Evolutionary conservation across 495 filamentous ascomycete genomes (phyloP).

Genomic region (Echria macrotheca): DNA sequence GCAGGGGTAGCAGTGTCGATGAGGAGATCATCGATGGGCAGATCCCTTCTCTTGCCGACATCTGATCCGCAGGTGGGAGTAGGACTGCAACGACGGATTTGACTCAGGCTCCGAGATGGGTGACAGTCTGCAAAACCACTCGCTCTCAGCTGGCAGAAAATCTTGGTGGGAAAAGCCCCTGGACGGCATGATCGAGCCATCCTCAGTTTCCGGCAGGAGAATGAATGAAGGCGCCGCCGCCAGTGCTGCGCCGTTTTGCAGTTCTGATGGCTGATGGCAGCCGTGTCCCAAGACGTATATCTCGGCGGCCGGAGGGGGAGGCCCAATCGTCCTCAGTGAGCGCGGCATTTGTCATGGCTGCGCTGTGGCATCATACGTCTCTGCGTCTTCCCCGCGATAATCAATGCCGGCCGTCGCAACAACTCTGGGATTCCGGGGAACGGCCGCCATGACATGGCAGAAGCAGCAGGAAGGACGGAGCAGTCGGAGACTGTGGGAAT

Average conservation of each 20-base stretch:
- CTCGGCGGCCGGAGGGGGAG: not conserved
- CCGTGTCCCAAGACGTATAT: not conserved
- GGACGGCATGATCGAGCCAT: no score
- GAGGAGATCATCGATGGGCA: slow-evolving; percentile 24
- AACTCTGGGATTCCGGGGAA: slow-evolving; percentile 17
- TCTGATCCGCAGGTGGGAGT: slow-evolving; percentile 13
- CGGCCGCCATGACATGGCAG: slow-evolving; percentile 10
- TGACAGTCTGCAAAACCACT: no score
- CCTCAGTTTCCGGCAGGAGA: no score
- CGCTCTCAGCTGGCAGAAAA: no score
- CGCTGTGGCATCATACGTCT: slow-evolving; percentile 16
- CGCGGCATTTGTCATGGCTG: slow-evolving; percentile 27
- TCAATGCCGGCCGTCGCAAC: slow-evolving; percentile 22
- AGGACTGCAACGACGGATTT: not conserved
- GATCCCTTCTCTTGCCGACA: slow-evolving; percentile 28
- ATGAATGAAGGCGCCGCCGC: not conserved
- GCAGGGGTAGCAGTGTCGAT: slow-evolving; percentile 12
- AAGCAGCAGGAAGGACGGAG: slow-evolving; percentile 12
- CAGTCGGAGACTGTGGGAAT: slow-evolving; percentile 30
- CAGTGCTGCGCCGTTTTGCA: slow-evolving; percentile 6
- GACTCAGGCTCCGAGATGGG: no score
- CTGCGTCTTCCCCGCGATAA: slow-evolving; percentile 16
- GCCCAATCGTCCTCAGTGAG: slow-evolving; percentile 5
- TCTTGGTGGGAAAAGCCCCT: no score
- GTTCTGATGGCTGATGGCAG: not conserved